Evolutionary conservation across 805 yeast species (phyloP), one percentile per base, ranked within the genome.

Genomic region (Yarrowia bubula): DNA sequence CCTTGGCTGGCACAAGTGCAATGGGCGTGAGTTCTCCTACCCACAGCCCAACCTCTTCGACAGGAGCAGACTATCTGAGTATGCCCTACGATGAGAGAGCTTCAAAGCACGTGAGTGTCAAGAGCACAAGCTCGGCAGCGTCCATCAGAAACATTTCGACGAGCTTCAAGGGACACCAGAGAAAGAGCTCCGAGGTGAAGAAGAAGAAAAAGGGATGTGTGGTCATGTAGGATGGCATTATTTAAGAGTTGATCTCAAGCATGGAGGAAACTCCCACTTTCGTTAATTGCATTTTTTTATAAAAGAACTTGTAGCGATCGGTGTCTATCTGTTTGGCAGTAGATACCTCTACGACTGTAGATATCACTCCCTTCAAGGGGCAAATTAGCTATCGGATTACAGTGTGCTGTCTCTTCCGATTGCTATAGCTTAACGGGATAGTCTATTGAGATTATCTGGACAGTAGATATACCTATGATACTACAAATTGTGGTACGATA

Each of bases 181-280:
- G 64, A 8, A 43, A 43, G 51, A 32, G 13, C 10, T 43, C 51
- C 10, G 64, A 43, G 39, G 63, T 31, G 32, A 55, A 55, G 62
- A 58, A 57, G 50, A 57, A 58, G 64, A 58, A 58, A 42, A 44
- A 44, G 51, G 51, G 51, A 9, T 58, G 64, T 43, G 64, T 58
- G 33, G 22, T 58, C 35, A 58, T 58, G 64, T 58, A 51, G 28
- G 28, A 22, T 22, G 28, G 28, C 28, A 17, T 41, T 55, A 39
- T 39, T 55, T 55, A 55, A 55, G 61, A 55, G 61, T 55, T 55
- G 61, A 55, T 55, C 61, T 55, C 47, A 39, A 39, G 61, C 61
- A 55, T 55, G 61, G 61, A 55, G 61, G 38, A 51, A 31, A 41
- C 61, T 55, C 61, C 61, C 61, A 55, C 61, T 35, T 55, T 55